phyloP scores from a whole-genome alignment of 1,139 yeast species.

The Sugiyamaella neomexicana region DNA sequence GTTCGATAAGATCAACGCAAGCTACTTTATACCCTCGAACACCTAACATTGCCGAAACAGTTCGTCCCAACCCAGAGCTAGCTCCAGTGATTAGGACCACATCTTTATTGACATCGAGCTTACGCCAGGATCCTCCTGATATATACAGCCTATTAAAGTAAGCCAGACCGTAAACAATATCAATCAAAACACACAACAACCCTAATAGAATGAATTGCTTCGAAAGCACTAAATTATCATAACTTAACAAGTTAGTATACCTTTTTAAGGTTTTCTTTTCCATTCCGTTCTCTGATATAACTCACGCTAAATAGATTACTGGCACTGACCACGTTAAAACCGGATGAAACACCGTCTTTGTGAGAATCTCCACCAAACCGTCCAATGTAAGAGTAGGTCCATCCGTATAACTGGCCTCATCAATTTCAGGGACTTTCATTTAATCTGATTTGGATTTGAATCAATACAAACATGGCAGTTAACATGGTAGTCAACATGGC shows the following conservation, averaged over 20 bases:
- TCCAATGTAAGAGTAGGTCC: constrained; percentile 19
- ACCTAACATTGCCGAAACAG: constrained; percentile 44
- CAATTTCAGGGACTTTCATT: constrained; percentile 1
- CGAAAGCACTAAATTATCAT: constrained; percentile 6
- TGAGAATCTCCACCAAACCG: constrained; percentile 23
- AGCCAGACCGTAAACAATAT: constrained; percentile 18
- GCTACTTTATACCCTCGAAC: constrained; percentile 43
- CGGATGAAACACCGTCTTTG: constrained; percentile 29
- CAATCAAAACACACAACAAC: constrained; percentile 20
- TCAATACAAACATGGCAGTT: too few species aligned
- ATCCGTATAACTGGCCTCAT: neutral
- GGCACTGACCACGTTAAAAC: constrained; percentile 29
- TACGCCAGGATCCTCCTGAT: constrained; percentile 25
- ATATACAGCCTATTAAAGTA: constrained; percentile 23
- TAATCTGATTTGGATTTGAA: neutral
- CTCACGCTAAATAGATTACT: constrained; percentile 19
- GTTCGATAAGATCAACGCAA: constrained; percentile 51
- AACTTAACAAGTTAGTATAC: constrained; percentile 3
- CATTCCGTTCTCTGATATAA: neutral
- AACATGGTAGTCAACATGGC: too few species aligned
- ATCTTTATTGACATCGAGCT: constrained; percentile 30
- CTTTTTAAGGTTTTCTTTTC: too few species aligned
- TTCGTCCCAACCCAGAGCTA: constrained; percentile 58
- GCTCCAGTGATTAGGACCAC: constrained; percentile 65
- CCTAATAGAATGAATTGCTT: neutral